Evolutionary conservation across 805 yeast species (phyloP), one percentile per base, ranked within the genome.

Genomic region (Ogataea populi-albae): DNA sequence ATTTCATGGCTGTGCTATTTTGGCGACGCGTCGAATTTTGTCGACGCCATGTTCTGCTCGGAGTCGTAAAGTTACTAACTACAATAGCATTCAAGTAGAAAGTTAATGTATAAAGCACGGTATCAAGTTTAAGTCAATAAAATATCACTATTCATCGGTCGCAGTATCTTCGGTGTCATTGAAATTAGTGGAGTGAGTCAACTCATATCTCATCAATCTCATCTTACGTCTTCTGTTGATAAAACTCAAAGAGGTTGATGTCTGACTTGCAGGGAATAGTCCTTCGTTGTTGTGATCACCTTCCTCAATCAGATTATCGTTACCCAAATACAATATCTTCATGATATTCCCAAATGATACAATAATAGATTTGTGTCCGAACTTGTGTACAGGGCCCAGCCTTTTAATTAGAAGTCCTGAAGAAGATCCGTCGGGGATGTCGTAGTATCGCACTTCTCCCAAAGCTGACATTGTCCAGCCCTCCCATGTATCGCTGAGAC

Each of bases 301-400:
- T 34, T 73, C 73, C 45, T 79, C 81, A 17, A 82, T 73, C 43
- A 82, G 64, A 42, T 81, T 86, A 39, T 81, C 87, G 49, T 76
- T 81, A 5, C 95, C 95, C 44, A 84, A 66, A 52, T 82, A 85
- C 20, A 86, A 61, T 21, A 86, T 72, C 53, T 81, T 80, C 71
- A 86, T 72, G 12, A 75, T 57, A 46, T 81, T 81, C 20, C 93
- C 94, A 56, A 84, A 81, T 17, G 79, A 79, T 17, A 82, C 80
- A 24, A 84, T 80, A 15, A 85, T 75, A 0, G 93, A 73, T 49
- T 86, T 85, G 52, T 76, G 86, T 0, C 95, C 95, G 53, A 81
- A 84, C 50, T 77, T 78, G 20, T 69, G 69, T 22, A 81, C 73
- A 10, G 83, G 81, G 1, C 79, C 83, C 32, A 83, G 64, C 17